phyloP scores from a whole-genome alignment of 306 rosid genomes.

The Mimosa pudica region DNA sequence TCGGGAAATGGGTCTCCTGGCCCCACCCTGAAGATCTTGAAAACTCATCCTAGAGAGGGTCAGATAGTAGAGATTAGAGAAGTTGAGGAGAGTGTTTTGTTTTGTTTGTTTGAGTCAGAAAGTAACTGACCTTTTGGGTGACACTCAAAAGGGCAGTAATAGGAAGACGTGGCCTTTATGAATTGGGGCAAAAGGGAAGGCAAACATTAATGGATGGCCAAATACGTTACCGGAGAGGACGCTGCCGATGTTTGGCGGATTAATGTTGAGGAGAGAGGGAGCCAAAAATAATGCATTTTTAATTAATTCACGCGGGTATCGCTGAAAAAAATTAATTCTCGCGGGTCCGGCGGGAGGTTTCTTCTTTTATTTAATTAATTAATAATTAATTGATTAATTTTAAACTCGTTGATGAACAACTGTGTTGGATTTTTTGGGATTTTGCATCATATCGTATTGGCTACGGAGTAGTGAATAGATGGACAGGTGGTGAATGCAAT shows the following conservation, averaged over 20 bases:
- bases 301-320: neutral
- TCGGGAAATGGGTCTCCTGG: neutral
- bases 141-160: neutral
- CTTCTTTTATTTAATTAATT: neutral
- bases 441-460: neutral
- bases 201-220: neutral
- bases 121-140: neutral
- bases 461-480: neutral
- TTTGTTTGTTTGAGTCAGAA: too few species aligned
- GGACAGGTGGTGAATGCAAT: neutral
- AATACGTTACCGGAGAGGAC: too few species aligned
- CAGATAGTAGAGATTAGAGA: neutral
- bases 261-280: neutral
- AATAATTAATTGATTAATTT: neutral
- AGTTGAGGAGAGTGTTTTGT: too few species aligned
- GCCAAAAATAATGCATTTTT: neutral
- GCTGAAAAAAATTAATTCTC: neutral
- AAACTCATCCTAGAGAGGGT: slow-evolving; percentile 16
- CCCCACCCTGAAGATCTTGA: slow-evolving; percentile 20
- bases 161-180: neutral
- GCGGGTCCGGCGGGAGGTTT: neutral
- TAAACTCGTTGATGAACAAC: neutral
- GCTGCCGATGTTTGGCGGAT: neutral
- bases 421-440: neutral
- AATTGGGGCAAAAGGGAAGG: neutral